Evolutionary conservation across 352 stramenopile species (phyloP).

Genomic region (Globisporangium megalacanthum): DNA sequence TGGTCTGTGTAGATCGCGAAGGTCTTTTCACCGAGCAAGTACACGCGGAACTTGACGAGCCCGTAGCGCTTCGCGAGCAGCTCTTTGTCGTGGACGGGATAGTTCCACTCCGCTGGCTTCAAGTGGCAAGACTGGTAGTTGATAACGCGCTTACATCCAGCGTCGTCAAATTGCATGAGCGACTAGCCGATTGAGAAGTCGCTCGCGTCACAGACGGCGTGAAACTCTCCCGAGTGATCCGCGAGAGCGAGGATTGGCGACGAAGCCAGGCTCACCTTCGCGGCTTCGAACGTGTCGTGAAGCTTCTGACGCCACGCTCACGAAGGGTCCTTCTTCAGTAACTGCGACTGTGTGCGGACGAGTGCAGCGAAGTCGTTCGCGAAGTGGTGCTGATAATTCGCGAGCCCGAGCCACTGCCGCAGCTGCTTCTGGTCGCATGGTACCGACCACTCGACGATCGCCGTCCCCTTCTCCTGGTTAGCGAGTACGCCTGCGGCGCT

Average conservation of each 20-base stretch:
- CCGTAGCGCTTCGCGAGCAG: conserved; percentile 21
- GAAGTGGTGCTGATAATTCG: conserved; percentile 23
- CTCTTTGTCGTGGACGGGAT: not conserved
- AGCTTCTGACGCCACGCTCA: conserved; percentile 11
- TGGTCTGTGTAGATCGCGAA: conserved; percentile 23
- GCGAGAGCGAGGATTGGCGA: conserved; percentile 10
- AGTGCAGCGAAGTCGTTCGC: conserved; percentile 9
- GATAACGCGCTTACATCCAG: not conserved
- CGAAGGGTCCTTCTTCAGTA: conserved; percentile 15
- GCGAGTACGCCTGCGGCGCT: conserved; percentile 5
- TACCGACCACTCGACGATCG: conserved; percentile 7
- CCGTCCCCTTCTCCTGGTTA: conserved; percentile 14
- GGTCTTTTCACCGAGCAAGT: conserved; percentile 15
- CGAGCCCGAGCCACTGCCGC: conserved; percentile 12
- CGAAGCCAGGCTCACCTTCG: too few relatives aligned
- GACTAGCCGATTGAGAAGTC: conserved; percentile 18
- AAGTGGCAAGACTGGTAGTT: conserved; percentile 22
- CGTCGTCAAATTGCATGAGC: not conserved
- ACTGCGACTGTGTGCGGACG: conserved; percentile 7
- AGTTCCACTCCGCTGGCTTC: conserved; percentile 15
- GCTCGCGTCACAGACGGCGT: conserved; percentile 15
- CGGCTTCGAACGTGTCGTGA: conserved; percentile 13
- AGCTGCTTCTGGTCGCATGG: conserved; percentile 9
- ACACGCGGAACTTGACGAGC: conserved; percentile 23
- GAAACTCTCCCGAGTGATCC: conserved; percentile 9